These are phyloP conservation scores for Neofusicoccum parvum DNA, from an alignment of 2,329 filamentous ascomycete species.

Conservation along the genomic window DNA sequence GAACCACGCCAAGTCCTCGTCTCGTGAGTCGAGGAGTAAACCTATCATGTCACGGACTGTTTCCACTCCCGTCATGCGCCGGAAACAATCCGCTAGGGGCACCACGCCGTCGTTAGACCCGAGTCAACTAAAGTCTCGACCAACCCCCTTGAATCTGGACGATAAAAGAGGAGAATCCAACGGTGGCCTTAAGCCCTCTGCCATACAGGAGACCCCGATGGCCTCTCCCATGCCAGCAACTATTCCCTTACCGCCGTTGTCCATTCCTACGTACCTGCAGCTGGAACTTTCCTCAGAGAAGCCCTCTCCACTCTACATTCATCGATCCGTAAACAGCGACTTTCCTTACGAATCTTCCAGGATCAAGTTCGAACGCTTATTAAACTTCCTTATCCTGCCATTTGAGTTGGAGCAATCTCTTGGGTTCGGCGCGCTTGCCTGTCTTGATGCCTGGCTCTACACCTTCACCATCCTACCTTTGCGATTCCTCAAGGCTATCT, in stretches of 20 bases:
- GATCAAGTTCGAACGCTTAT: conserved; percentile 86
- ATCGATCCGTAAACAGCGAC: conserved; percentile 58
- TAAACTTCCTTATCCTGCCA: conserved; percentile 85
- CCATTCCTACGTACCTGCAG: conserved; percentile 66
- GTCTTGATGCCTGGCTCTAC: conserved; percentile 94
- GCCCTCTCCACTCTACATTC: conserved; percentile 65
- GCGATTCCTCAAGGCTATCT: conserved; percentile 78
- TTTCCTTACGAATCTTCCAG: conserved; percentile 89
- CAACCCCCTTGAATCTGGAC: conserved; percentile 38
- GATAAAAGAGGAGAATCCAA: conserved; percentile 30
- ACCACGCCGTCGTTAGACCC: conserved; percentile 6
- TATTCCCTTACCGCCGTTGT: conserved; percentile 64
- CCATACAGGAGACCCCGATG: conserved; percentile 34
- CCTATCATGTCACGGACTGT: conserved; percentile 17
- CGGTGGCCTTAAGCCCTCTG: conserved; percentile 32
- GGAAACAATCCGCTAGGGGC: conserved; percentile 35
- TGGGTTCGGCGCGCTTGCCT: conserved; percentile 85
- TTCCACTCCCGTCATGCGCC: conserved; percentile 39
- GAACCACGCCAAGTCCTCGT: background rate
- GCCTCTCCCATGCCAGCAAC: conserved; percentile 52
- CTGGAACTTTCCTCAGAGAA: conserved; percentile 63
- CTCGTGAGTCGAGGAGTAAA: background rate
- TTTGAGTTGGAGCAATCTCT: conserved; percentile 81
- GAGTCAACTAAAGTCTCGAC: conserved; percentile 23
- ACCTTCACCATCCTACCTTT: conserved; percentile 94